Evolutionary conservation across 2,329 filamentous ascomycete genomes (phyloP), one percentile per base, ranked within the genome.

Genomic region (Ophiognomonia clavigignenti-juglandacearum): DNA sequence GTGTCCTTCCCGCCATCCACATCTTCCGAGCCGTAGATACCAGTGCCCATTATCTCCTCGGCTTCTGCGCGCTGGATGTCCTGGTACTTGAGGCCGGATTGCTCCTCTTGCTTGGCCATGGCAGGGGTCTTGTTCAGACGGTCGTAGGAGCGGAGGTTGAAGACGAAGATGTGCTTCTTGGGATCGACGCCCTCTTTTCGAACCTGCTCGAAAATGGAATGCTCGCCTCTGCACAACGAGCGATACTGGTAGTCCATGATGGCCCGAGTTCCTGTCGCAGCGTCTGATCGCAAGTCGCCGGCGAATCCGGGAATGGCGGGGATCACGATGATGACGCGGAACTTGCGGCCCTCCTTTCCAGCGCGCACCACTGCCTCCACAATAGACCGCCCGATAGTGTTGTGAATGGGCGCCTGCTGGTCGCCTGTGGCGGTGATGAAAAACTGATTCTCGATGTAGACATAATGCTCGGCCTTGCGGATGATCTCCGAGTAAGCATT

Each of bases 171-270:
- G 65, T 97, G 79, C 51, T 96, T 60, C 0, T 59, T 78, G 0
- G 91, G 89, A 57, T 96, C 83, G 2, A 93, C 79, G 2, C 87
- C 90, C 53, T 86, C 80, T 37, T 66, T 67, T 48, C 74, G 73
- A 49, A 96, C 82, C 60, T 86, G 84, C 32, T 80, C 89, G 57
- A 86, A 93, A 43, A 98, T 97, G 4, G 89, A 96, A 61, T 97
- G 75, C 54, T 95, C 85, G 6, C 93, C 93, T 37, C 93, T 85
- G 60, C 86, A 88, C 55, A 98, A 95, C 0, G 89, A 95, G 67
- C 95, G 95, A 74, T 93, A 98, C 63, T 97, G 93, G 61, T 96
- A 97, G 63, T 97, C 91, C 89, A 98, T 97, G 59, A 97, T 98
- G 10, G 91, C 92, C 40, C 89, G 71, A 0, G 92, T 97, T 9